Base-by-base conservation (phyloP, 208 protist species). In the Leishmania tropica region DNA sequence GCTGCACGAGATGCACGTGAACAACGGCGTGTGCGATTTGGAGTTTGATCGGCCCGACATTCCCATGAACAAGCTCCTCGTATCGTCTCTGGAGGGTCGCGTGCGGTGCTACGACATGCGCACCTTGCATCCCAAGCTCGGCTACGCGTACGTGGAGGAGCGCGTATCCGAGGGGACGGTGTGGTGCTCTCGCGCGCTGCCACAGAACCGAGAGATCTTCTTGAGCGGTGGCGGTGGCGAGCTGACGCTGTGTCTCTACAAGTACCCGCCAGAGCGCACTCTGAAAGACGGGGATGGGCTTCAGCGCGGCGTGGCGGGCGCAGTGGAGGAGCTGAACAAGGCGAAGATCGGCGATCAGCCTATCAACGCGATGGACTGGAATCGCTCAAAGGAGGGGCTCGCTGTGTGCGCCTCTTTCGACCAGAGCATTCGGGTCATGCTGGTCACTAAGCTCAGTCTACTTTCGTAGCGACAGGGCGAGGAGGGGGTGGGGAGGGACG, bases 11-110 rank as follows among this genome's bases (percentile, higher is more conserved):
- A 97, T 98, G 70, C 99, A 99, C 81, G 90, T 99, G 42, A 78
- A 80, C 60, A 99, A 99, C 85, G 98, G 98, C 74, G 90, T 99
- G 64, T 98, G 96, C 83, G 86, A 91, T 35, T 42, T 99, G 42
- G 93, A 96, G 83, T 99, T 99, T 80, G 98, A 99, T 74, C 85
- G 97, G 8, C 85, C 90, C 6, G 96, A 99, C 77, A 99, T 99
- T 60, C 80, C 90, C 35, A 97, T 99, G 96, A 99, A 99, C 88
- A 99, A 99, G 80, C 84, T 99, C 24, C 79, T 98, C 35, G 92
- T 96, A 15, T 93, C 96, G 0, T 96, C 90, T 37, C 86, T 99
- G 45, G 94, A 98, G 81, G 93, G 94, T 15, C 93, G 94, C 17
- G 84, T 98, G 54, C 90, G 91, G 19, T 92, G 93, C 73, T 98